Evolutionary conservation across 73 alveolate genomes (phyloP).

Genomic region (Stentor roeselii): DNA sequence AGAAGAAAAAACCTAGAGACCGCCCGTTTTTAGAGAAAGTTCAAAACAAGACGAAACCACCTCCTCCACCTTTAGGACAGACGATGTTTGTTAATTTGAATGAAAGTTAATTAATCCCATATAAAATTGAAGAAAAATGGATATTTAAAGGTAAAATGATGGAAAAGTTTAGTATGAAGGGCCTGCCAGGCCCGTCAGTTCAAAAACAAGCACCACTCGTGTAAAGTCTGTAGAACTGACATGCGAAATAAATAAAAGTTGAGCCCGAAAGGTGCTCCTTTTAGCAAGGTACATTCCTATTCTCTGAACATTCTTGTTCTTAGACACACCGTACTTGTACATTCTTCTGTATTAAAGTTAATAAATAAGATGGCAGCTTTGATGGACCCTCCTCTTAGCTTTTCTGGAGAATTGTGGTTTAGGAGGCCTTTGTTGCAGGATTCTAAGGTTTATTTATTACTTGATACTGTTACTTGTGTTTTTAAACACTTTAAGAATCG

Average conservation of each 20-base stretch:
- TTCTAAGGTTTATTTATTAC: not conserved
- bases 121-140: not conserved
- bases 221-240: not conserved
- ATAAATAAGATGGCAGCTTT: not conserved
- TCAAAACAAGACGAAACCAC: not conserved
- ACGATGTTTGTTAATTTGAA: not conserved
- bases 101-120: too few species aligned
- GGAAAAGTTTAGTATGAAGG: not conserved
- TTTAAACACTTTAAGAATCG: slow-evolving; percentile 7
- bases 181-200: not conserved
- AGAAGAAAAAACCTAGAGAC: slow-evolving; percentile 3
- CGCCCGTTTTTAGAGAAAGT: slow-evolving; percentile 22
- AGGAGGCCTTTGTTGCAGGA: not conserved
- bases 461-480: not conserved
- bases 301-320: not conserved
- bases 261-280: slow-evolving; percentile 19
- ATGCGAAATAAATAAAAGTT: not conserved
- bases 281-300: not conserved
- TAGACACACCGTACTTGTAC: slow-evolving; percentile 12
- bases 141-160: too few species aligned
- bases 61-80: slow-evolving; percentile 27
- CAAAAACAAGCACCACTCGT: slow-evolving; percentile 9
- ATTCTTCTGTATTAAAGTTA: not conserved
- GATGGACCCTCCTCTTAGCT: not conserved
- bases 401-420: slow-evolving; percentile 5